Evolutionary conservation across 2,329 filamentous ascomycete genomes (phyloP).

Genomic region (Fusarium duplospermum): DNA sequence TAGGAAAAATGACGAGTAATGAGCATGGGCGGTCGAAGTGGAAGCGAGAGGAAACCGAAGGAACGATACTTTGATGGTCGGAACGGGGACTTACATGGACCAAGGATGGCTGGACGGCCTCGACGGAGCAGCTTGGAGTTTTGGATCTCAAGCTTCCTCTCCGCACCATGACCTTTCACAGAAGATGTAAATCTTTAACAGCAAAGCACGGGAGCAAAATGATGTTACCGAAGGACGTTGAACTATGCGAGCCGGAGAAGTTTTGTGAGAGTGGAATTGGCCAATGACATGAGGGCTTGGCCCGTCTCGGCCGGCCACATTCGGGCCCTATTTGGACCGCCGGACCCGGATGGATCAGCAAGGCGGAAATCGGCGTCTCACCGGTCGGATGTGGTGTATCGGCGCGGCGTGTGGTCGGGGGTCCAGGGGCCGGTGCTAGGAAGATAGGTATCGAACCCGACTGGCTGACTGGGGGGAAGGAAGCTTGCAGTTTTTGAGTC

Average conservation of each 20-base stretch:
- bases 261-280: constrained; percentile 5
- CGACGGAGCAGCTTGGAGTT: constrained; percentile 4
- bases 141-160: constrained; percentile 6
- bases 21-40: constrained; percentile 20
- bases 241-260: constrained; percentile 5
- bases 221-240: constrained; percentile 12
- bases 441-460: neutral
- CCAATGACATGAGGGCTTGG: constrained; percentile 28
- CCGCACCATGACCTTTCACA: neutral
- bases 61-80: constrained; percentile 24
- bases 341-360: constrained; percentile 11
- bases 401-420: constrained; percentile 1
- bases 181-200: neutral
- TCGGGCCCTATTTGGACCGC: neutral
- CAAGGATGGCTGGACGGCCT: neutral
- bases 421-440: neutral
- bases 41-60: constrained; percentile 18
- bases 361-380: neutral
- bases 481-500: neutral
- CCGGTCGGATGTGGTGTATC: neutral
- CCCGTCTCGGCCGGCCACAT: constrained; percentile 20
- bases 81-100: constrained; percentile 5
- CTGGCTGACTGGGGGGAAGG: neutral
- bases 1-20: constrained; percentile 40
- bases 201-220: neutral